Conservation (phyloP, 2,329 filamentous ascomycete genomes). For the Immersiporthe knoxdaviesiana region DNA sequence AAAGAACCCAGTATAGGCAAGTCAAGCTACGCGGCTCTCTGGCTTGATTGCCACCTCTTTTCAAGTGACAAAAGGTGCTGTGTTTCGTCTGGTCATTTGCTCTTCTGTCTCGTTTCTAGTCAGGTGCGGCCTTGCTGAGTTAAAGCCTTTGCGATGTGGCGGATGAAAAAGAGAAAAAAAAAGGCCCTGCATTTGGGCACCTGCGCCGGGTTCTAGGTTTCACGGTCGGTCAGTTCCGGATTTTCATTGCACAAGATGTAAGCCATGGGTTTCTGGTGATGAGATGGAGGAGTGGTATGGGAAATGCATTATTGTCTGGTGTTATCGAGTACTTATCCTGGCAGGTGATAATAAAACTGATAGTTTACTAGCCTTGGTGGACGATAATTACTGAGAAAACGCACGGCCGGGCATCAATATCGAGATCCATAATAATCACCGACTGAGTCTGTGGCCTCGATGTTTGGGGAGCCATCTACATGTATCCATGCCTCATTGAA, state of each 20-base stretch:
- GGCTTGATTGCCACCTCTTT: not conserved
- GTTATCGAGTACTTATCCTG: not conserved
- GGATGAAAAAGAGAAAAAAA: too few species aligned
- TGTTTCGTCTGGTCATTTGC: conserved; percentile 7
- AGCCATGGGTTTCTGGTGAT: too few species aligned
- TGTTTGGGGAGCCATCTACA: not conserved
- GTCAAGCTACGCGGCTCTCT: not conserved
- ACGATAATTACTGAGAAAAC: not conserved
- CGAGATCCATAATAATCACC: too few species aligned
- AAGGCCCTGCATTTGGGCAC: not conserved
- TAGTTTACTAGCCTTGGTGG: too few species aligned
- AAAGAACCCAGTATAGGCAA: not conserved
- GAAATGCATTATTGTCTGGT: not conserved
- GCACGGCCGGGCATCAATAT: too few species aligned
- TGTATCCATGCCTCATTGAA: not conserved
- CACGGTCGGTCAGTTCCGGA: not conserved
- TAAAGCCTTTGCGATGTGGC: not conserved
- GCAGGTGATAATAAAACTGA: not conserved
- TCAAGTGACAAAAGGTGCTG: not conserved
- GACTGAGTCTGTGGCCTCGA: not conserved
- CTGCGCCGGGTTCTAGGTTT: conserved; percentile 1
- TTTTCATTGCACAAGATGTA: not conserved
- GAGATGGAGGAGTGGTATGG: not conserved
- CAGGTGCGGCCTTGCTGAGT: not conserved
- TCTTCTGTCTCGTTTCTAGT: conserved; percentile 1